These are phyloP conservation scores for Globisporangium viniferum DNA, from an alignment of 352 stramenopile species.

Conservation along the genomic window DNA sequence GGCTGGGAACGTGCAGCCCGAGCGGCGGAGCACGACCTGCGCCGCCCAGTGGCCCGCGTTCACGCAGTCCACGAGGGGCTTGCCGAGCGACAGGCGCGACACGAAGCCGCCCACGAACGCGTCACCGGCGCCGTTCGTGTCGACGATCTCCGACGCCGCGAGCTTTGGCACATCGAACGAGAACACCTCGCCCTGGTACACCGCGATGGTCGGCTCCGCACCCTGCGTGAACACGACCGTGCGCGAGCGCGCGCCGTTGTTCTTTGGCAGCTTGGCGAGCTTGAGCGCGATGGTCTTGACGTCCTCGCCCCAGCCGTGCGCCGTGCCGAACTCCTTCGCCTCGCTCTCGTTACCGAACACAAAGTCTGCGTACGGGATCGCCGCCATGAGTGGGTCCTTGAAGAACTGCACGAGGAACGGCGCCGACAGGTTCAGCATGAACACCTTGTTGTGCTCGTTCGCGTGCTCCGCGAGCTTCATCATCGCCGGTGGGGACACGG, in stretches of 20 bases:
- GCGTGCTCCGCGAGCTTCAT: slow-evolving; percentile 93
- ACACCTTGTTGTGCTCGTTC: slow-evolving; percentile 91
- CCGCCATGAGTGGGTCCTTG: slow-evolving; percentile 93
- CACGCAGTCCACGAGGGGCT: slow-evolving; percentile 92
- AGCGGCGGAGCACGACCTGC: slow-evolving; percentile 96
- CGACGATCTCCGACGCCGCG: slow-evolving; percentile 90
- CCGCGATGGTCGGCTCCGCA: slow-evolving; percentile 94
- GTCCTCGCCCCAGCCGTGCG: slow-evolving; percentile 88
- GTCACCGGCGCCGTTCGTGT: slow-evolving; percentile 99
- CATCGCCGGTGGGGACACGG: slow-evolving; percentile 93
- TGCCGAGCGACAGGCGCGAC: slow-evolving; percentile 86
- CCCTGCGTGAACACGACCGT: slow-evolving; percentile 99
- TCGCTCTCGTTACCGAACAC: slow-evolving; percentile 99
- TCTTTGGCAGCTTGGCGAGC: slow-evolving; percentile 92
- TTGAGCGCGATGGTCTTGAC: slow-evolving; percentile 91
- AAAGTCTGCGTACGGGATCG: slow-evolving; percentile 96
- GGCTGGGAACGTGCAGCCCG: slow-evolving; percentile 94
- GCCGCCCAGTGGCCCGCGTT: slow-evolving; percentile 96
- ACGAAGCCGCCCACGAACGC: slow-evolving; percentile 99
- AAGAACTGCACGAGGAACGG: slow-evolving; percentile 99
- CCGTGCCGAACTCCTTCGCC: slow-evolving; percentile 92
- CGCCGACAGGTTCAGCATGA: slow-evolving; percentile 97
- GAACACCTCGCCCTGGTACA: slow-evolving; percentile 91
- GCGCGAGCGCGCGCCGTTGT: slow-evolving; percentile 84
- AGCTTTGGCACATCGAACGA: slow-evolving; percentile 92